Evolutionary conservation across 2,329 filamentous ascomycete species (phyloP).

Genomic region (Hortaea werneckii): DNA sequence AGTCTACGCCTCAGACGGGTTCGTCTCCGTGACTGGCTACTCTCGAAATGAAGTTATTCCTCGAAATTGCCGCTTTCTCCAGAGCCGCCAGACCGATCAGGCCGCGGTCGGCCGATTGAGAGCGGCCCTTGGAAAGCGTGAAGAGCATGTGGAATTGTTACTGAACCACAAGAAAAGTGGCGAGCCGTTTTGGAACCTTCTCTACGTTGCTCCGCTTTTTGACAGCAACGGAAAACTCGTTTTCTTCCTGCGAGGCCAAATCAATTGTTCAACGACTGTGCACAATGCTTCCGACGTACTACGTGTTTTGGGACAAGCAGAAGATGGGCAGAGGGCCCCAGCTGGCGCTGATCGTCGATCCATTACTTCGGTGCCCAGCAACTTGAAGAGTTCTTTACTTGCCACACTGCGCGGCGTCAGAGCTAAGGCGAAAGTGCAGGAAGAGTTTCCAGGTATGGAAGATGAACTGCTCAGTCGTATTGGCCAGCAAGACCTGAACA

Average conservation of each 20-base stretch:
- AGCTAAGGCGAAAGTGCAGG: neutral
- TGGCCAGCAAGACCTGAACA: conserved; percentile 27
- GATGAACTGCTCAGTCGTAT: conserved; percentile 28
- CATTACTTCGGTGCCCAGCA: neutral
- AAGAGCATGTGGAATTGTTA: conserved; percentile 41
- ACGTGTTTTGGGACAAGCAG: conserved; percentile 29
- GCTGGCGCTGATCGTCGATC: neutral
- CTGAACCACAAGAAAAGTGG: conserved; percentile 44
- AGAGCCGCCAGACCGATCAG: conserved; percentile 38
- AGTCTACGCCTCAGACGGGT: conserved; percentile 41
- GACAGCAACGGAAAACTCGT: conserved; percentile 38
- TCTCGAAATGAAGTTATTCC: conserved; percentile 38
- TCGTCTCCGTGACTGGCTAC: conserved; percentile 44
- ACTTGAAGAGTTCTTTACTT: too few species aligned
- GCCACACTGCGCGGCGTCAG: too few species aligned
- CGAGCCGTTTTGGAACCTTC: conserved; percentile 47
- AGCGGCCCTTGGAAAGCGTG: conserved; percentile 30
- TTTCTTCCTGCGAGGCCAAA: conserved; percentile 48
- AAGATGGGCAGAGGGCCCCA: neutral
- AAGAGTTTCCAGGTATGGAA: conserved; percentile 30
- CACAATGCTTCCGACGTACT: conserved; percentile 43
- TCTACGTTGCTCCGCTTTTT: conserved; percentile 44
- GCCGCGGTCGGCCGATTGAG: conserved; percentile 34
- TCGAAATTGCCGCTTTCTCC: conserved; percentile 42
- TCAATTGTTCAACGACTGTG: conserved; percentile 48